Evolutionary conservation across 2,329 filamentous ascomycete genomes (phyloP), one percentile per base, ranked within the genome.

Genomic region (Lizonia empirigonia): DNA sequence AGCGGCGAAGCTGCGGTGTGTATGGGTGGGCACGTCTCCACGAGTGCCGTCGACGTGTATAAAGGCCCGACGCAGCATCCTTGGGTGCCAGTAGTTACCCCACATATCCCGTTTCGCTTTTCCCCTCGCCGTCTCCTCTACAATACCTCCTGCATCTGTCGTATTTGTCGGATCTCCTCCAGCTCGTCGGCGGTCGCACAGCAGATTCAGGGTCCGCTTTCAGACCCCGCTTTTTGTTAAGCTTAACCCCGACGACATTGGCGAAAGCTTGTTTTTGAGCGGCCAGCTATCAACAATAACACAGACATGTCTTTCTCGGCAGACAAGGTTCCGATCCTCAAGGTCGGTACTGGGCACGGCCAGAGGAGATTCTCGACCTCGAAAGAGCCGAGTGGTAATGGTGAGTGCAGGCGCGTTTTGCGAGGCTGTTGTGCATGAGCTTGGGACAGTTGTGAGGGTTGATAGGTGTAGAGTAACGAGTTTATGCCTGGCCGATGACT

Each of bases 321-420:
- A 9, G 60, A 60, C 40, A 71, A 65, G 56, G 60, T 72, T 16
- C 65, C 65, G 13, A 64, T 66, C 16, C 44, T 71, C 7, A 71
- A 64, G 64, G 59, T 61, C 3, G 59, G 62, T 0, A 64, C 65
- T 44, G 64, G 50, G 5, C 49, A 52, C 18, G 39, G 64, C 7
- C 64, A 68, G 42, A 55, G 71, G 38, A 59, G 71, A 18, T 72
- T 73, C n/a, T 73, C 70, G 5, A 65, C 57, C 35, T 65, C 60
- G 10, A 73, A 73, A 32, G 71, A 72, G 37, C 65, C 68, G 5
- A 72, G 52, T 23, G 71, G 72, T 49, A 73, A 60, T 58, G 70
- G 70, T 73, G 55, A 56, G 70, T 71, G 20, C n/a, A 6, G 13
- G n/a, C n/a, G n/a, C n/a, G n/a, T n/a, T n/a, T n/a, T 26, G 24